These are phyloP conservation scores for Novymonas esmeraldas DNA, from an alignment of 208 protist species.

Conservation along the genomic window DNA sequence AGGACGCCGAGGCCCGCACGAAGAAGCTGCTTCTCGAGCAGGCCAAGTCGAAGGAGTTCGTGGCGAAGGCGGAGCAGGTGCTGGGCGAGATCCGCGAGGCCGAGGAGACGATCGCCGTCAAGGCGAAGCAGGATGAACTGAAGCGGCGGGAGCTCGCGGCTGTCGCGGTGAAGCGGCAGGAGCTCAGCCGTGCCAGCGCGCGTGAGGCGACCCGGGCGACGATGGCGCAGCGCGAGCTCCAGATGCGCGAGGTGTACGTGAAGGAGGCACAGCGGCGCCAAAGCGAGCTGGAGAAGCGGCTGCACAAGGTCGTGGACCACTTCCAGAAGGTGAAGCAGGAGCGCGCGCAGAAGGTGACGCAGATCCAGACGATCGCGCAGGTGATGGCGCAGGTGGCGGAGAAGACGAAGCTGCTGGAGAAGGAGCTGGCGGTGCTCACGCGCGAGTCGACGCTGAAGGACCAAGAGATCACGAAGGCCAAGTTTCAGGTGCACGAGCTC, in stretches of 20 bases:
- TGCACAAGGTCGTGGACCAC: conserved; percentile 69
- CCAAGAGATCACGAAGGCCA: conserved; percentile 76
- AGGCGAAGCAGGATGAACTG: conserved; percentile 70
- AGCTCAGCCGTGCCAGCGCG: conserved; percentile 83
- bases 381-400: conserved; percentile 94
- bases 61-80: conserved; percentile 46
- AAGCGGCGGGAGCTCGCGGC: conserved; percentile 71
- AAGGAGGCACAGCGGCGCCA: conserved; percentile 63
- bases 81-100: conserved; percentile 66
- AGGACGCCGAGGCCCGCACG: conserved; percentile 79
- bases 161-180: conserved; percentile 76
- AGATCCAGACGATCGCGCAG: conserved; percentile 94
- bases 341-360: conserved; percentile 90
- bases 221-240: conserved; percentile 89
- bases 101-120: conserved; percentile 73
- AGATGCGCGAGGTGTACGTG: conserved; percentile 73
- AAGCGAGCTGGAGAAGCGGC: conserved; percentile 73
- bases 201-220: conserved; percentile 76
- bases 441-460: conserved; percentile 92
- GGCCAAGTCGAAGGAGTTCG: conserved; percentile 77
- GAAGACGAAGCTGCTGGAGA: conserved; percentile 96
- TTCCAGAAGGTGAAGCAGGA: conserved; percentile 95
- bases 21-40: conserved; percentile 90
- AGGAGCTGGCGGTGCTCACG: conserved; percentile 92
- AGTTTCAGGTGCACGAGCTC: conserved; percentile 82